Conservation (phyloP, 1,284 basidiomycete genomes). For the Blastosporella zonata region DNA sequence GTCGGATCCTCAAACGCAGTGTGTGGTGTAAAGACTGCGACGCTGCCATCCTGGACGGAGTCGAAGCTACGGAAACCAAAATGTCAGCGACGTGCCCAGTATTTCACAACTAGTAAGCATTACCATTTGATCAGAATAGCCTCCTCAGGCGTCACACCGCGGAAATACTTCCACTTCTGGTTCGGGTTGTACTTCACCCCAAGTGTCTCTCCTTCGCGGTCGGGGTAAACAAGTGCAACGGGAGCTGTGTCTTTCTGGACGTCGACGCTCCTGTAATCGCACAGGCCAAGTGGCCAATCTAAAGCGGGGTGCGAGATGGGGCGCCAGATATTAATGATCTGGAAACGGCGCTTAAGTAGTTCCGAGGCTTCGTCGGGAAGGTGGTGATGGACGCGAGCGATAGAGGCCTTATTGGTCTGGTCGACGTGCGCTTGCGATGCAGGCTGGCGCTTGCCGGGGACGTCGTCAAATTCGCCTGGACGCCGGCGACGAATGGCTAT, state of each 20-base stretch:
- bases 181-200: conserved; percentile 49
- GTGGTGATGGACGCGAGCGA: conserved; percentile 53
- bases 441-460: conserved; percentile 41
- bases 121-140: conserved; percentile 45
- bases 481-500: conserved; percentile 41
- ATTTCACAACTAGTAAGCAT: neutral
- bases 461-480: conserved; percentile 34
- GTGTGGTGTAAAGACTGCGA: conserved; percentile 56
- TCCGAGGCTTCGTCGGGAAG: conserved; percentile 43
- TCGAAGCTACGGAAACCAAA: conserved; percentile 41
- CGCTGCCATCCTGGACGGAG: conserved; percentile 48
- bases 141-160: conserved; percentile 61
- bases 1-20: conserved; percentile 54
- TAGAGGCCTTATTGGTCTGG: conserved; percentile 48
- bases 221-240: conserved; percentile 47
- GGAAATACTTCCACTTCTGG: conserved; percentile 65
- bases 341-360: conserved; percentile 52
- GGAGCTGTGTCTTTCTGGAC: conserved; percentile 44
- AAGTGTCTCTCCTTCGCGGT: conserved; percentile 57
- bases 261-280: conserved; percentile 58
- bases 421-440: conserved; percentile 52
- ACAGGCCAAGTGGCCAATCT: conserved; percentile 62
- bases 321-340: conserved; percentile 67
- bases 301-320: conserved; percentile 52
- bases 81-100: neutral